Conservation (phyloP, 2,329 filamentous ascomycete genomes). For the Thelonectria olida region DNA sequence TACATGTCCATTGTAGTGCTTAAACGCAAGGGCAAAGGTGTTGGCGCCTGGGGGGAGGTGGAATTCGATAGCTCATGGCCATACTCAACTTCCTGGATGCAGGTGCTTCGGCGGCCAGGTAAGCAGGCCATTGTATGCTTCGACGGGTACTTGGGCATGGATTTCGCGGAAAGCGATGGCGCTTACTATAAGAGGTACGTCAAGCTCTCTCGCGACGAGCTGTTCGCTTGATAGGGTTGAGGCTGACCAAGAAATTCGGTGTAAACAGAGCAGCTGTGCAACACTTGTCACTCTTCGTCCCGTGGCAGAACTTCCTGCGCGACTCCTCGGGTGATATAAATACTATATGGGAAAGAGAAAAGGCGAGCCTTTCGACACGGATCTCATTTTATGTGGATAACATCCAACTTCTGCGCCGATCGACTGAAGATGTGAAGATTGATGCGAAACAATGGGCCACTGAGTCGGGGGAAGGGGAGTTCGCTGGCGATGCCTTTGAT, state of each 20-base stretch:
- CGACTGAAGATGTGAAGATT: not conserved
- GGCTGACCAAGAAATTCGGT: no score
- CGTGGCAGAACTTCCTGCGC: not conserved
- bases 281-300: not conserved
- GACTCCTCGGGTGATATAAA: not conserved
- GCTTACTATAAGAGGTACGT: not conserved
- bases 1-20: no score
- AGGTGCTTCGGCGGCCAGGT: not conserved
- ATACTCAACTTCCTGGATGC: not conserved
- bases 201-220: not conserved
- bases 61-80: not conserved
- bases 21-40: no score
- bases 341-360: not conserved
- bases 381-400: not conserved
- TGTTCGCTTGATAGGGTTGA: no score
- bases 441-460: not conserved
- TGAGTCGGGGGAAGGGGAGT: not conserved
- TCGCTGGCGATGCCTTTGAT: not conserved
- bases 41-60: no score
- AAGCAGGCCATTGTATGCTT: not conserved
- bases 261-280: not conserved
- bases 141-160: not conserved
- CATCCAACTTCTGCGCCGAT: constrained; percentile 1
- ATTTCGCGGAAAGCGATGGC: not conserved
- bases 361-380: not conserved